Percentiles rank a stretch among this genome's conserved stretches.
Evolutionary conservation across 169 alveolate species (phyloP).

Genomic region (Plasmodium gonderi): DNA sequence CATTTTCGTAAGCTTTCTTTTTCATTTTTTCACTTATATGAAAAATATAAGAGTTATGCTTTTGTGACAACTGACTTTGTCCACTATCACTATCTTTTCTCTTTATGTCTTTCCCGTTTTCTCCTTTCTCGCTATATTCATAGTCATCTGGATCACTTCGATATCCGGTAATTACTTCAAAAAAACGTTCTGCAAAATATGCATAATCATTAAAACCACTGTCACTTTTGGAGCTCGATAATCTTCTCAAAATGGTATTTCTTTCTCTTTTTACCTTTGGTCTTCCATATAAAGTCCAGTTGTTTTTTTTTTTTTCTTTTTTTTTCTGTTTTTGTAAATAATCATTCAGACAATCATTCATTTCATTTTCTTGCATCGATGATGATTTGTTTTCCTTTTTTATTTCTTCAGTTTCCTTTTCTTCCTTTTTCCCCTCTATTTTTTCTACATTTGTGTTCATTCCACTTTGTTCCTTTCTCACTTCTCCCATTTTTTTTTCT

Average conservation of each 20-base stretch:
- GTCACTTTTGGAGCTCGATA: slow-evolving; percentile 53
- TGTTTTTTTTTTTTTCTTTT: slow-evolving; percentile 63
- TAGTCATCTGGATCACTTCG: slow-evolving; percentile 38
- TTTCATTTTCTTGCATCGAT: background rate
- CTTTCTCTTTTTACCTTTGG: slow-evolving; percentile 63
- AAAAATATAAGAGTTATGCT: background rate
- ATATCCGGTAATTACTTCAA: slow-evolving; percentile 61
- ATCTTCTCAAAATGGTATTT: slow-evolving; percentile 17
- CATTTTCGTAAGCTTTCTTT: slow-evolving; percentile 14
- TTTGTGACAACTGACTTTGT: background rate
- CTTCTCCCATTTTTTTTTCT: background rate
- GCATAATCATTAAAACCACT: slow-evolving; percentile 46
- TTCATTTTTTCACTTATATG: slow-evolving; percentile 39
- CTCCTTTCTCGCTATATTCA: background rate
- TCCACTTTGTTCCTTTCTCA: background rate
- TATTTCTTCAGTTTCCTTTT: slow-evolving; percentile 7
- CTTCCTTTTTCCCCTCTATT: background rate
- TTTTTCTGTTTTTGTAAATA: slow-evolving; percentile 1
- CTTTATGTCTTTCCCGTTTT: background rate
- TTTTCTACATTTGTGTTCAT: too few species aligned
- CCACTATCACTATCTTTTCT: background rate
- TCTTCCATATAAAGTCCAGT: slow-evolving; percentile 72
- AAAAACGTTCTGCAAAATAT: slow-evolving; percentile 47
- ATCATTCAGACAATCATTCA: slow-evolving; percentile 36
- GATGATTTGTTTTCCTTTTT: background rate